These are phyloP conservation scores for Leccinum arenicola DNA, from an alignment of 768 basidiomycete genomes.

Conservation along the genomic window DNA sequence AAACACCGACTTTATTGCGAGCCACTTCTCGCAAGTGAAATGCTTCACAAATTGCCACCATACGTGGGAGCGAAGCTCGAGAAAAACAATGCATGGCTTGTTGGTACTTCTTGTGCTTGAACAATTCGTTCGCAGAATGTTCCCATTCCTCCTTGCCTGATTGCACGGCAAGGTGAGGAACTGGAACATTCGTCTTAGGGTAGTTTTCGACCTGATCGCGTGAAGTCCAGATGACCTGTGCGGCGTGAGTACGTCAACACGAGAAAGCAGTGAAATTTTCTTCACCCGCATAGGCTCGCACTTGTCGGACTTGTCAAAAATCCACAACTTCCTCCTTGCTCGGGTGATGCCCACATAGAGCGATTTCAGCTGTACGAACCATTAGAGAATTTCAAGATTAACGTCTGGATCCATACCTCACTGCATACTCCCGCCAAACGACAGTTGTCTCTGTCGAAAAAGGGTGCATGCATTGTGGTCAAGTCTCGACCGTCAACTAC, in stretches of 20 bases:
- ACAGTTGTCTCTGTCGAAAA: slow-evolving; percentile 41
- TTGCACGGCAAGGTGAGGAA: slow-evolving; percentile 52
- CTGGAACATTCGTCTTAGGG: slow-evolving; percentile 47
- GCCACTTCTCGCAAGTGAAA: slow-evolving; percentile 56
- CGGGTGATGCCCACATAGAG: slow-evolving; percentile 72
- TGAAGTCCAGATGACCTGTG: slow-evolving; percentile 51
- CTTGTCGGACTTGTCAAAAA: slow-evolving; percentile 58
- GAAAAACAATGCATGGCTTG: slow-evolving; percentile 57
- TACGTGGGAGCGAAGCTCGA: slow-evolving; percentile 41
- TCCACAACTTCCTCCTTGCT: slow-evolving; percentile 68
- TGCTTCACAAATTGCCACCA: slow-evolving; percentile 48
- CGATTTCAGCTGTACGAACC: slow-evolving; percentile 51
- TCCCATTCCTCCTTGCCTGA: slow-evolving; percentile 52
- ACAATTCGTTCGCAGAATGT: slow-evolving; percentile 36
- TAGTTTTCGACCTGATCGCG: slow-evolving; percentile 42
- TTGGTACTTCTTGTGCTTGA: slow-evolving; percentile 38
- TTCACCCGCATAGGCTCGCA: slow-evolving; percentile 56
- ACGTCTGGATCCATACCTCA: slow-evolving; percentile 40
- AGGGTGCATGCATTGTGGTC: slow-evolving; percentile 34
- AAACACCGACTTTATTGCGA: slow-evolving; percentile 29
- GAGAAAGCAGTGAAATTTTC: not conserved
- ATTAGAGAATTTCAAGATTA: not conserved
- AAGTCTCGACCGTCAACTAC: slow-evolving; percentile 11
- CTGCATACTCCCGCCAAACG: slow-evolving; percentile 55
- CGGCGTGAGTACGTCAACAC: not conserved